Evolutionary conservation across 306 rosid species (phyloP).

Genomic region (Casuarina glauca): DNA sequence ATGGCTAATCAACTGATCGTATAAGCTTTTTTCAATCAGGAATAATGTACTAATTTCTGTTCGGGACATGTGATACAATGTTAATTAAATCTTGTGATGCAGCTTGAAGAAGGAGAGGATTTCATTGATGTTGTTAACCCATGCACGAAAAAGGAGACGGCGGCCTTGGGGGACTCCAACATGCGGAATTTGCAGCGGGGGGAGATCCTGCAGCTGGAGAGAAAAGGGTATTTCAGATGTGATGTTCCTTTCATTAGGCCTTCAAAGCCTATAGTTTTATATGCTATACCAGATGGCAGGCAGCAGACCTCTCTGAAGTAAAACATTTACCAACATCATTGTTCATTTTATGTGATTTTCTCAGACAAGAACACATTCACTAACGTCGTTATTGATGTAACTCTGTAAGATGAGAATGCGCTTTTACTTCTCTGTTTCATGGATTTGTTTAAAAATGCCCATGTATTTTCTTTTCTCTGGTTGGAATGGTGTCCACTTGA

Average conservation of each 20-base stretch:
- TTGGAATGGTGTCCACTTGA: neutral
- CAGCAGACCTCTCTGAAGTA: slow-evolving; percentile 59
- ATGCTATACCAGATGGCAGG: slow-evolving; percentile 80
- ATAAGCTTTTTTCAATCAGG: slow-evolving; percentile 1
- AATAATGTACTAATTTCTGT: neutral
- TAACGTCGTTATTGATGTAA: neutral
- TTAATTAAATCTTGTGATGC: slow-evolving; percentile 30
- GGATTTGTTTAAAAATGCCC: neutral
- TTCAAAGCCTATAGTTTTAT: slow-evolving; percentile 43
- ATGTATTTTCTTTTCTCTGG: neutral
- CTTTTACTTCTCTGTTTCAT: neutral
- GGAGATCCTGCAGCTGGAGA: slow-evolving; percentile 84
- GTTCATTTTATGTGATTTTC: neutral
- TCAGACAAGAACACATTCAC: neutral
- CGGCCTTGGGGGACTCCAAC: slow-evolving; percentile 85
- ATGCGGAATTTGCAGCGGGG: slow-evolving; percentile 75
- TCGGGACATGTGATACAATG: neutral
- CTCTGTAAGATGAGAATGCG: neutral
- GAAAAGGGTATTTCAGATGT: slow-evolving; percentile 90
- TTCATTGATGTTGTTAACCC: slow-evolving; percentile 76
- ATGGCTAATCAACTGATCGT: slow-evolving; percentile 21
- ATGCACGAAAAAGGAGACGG: slow-evolving; percentile 67
- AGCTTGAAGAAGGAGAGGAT: slow-evolving; percentile 95
- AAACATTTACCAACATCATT: neutral
- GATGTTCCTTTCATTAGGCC: slow-evolving; percentile 63